Conservation (phyloP, 2,329 filamentous ascomycete species). For the Alternaria sp. region DNA sequence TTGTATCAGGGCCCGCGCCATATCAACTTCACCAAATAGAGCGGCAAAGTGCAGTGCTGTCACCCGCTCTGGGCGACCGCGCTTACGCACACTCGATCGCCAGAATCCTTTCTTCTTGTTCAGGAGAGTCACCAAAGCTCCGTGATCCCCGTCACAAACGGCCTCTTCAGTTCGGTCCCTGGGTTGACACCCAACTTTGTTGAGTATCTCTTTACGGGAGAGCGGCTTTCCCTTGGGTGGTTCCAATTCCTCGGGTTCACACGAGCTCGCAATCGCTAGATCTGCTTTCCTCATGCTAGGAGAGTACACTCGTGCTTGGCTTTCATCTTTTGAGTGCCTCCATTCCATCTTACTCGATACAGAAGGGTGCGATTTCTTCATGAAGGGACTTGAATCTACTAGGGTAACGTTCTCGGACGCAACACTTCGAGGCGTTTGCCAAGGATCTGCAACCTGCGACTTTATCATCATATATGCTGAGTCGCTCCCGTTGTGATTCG, state of each 20-base stretch:
- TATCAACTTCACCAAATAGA: slow-evolving; percentile 38
- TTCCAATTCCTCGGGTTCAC: slow-evolving; percentile 2
- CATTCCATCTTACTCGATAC: background rate
- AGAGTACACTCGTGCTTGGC: background rate
- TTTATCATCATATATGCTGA: background rate
- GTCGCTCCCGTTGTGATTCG: background rate
- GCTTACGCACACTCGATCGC: slow-evolving; percentile 33
- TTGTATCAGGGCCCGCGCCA: slow-evolving; percentile 30
- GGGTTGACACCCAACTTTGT: slow-evolving; percentile 34
- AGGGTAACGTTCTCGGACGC: background rate
- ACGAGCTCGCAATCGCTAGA: background rate
- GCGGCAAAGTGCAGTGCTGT: slow-evolving; percentile 40
- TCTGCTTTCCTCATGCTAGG: slow-evolving; percentile 1
- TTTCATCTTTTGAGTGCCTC: background rate
- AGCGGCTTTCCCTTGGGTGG: slow-evolving; percentile 3
- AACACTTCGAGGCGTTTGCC: slow-evolving; percentile 4
- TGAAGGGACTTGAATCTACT: background rate
- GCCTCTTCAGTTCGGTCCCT: slow-evolving; percentile 33
- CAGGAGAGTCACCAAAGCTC: slow-evolving; percentile 25
- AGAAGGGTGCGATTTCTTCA: background rate
- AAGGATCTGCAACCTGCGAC: slow-evolving; percentile 3
- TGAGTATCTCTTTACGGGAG: slow-evolving; percentile 32
- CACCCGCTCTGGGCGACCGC: slow-evolving; percentile 28
- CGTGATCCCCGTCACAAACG: slow-evolving; percentile 29
- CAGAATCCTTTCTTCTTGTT: slow-evolving; percentile 31